Percentiles rank a stretch among this genome's conserved stretches.
These are phyloP conservation scores for Fusarium floridanum DNA, from an alignment of 2,329 filamentous ascomycete species.

Conservation along the genomic window DNA sequence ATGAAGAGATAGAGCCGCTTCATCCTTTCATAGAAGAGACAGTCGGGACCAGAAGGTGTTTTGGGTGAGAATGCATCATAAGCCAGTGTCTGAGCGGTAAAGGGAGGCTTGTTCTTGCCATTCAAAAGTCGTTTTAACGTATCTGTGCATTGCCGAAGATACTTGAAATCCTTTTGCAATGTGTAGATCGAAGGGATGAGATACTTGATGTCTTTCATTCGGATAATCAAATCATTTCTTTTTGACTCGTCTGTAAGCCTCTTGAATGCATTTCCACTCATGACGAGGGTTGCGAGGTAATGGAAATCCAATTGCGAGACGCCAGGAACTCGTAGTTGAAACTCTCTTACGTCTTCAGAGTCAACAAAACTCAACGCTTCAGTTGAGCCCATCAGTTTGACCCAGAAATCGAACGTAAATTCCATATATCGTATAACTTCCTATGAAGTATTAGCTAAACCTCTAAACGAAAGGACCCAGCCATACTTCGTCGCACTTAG, in stretches of 20 bases:
- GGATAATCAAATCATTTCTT: not conserved
- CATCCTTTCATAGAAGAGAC: conserved; percentile 1
- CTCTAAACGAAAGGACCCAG: not conserved
- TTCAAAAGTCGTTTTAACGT: conserved; percentile 4
- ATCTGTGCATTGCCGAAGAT: conserved; percentile 13
- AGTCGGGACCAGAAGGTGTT: not conserved
- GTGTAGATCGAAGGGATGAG: conserved; percentile 13
- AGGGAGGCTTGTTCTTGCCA: not conserved
- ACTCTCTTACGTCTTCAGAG: not conserved
- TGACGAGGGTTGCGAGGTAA: not conserved
- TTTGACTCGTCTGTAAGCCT: not conserved
- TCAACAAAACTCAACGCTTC: not conserved
- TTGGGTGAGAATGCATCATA: conserved; percentile 2
- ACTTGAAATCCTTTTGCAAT: conserved; percentile 21
- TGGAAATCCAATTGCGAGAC: conserved; percentile 3
- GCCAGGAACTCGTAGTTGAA: not conserved
- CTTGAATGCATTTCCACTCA: conserved; percentile 1
- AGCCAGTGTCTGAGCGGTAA: not conserved
- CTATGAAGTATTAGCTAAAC: not conserved
- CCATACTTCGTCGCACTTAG: not conserved
- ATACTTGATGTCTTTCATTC: conserved; percentile 3
- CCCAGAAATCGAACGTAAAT: not conserved
- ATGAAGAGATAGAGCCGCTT: conserved; percentile 13
- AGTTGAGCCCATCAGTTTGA: conserved; percentile 3
- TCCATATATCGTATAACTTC: conserved; percentile 11